Conservation (phyloP, 2,329 filamentous ascomycete species). For the Leptographium radiaticola region DNA sequence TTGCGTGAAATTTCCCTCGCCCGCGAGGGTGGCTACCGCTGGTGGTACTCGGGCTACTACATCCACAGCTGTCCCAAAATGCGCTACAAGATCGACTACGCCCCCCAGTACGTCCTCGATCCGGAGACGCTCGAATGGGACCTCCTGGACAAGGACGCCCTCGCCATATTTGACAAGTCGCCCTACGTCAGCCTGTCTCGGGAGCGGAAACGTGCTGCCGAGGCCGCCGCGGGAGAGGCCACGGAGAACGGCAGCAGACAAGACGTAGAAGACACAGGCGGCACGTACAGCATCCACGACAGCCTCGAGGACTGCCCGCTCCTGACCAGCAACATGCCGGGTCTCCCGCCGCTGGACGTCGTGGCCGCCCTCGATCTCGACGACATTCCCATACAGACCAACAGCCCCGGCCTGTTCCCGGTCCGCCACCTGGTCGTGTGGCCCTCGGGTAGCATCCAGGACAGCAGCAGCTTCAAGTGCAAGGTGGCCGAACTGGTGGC, state of each 20-base stretch:
- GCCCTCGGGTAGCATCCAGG: slow-evolving; percentile 36
- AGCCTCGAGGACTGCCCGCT: slow-evolving; percentile 24
- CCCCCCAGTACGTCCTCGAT: slow-evolving; percentile 61
- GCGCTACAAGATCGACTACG: slow-evolving; percentile 72
- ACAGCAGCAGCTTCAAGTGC: slow-evolving; percentile 41
- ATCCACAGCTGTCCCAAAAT: slow-evolving; percentile 74
- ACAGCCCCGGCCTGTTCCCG: slow-evolving; percentile 24
- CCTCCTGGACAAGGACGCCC: slow-evolving; percentile 36
- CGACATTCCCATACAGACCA: slow-evolving; percentile 40
- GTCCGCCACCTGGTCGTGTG: slow-evolving; percentile 44
- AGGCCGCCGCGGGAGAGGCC: background rate
- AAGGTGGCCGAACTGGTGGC: slow-evolving; percentile 55
- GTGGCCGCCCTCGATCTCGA: slow-evolving; percentile 45
- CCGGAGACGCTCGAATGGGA: slow-evolving; percentile 53
- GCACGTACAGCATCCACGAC: slow-evolving; percentile 15
- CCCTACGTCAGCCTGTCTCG: slow-evolving; percentile 39
- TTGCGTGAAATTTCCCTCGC: slow-evolving; percentile 61
- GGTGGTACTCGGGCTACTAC: slow-evolving; percentile 73
- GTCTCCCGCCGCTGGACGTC: slow-evolving; percentile 42
- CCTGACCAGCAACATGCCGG: slow-evolving; percentile 53
- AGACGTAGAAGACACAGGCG: background rate
- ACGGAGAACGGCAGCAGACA: too few relatives aligned
- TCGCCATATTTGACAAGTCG: slow-evolving; percentile 37
- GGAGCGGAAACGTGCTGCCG: slow-evolving; percentile 12
- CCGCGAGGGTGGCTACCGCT: slow-evolving; percentile 53